Evolutionary conservation across 257 asterid species (phyloP).

Genomic region (Ilex aquifolium): DNA sequence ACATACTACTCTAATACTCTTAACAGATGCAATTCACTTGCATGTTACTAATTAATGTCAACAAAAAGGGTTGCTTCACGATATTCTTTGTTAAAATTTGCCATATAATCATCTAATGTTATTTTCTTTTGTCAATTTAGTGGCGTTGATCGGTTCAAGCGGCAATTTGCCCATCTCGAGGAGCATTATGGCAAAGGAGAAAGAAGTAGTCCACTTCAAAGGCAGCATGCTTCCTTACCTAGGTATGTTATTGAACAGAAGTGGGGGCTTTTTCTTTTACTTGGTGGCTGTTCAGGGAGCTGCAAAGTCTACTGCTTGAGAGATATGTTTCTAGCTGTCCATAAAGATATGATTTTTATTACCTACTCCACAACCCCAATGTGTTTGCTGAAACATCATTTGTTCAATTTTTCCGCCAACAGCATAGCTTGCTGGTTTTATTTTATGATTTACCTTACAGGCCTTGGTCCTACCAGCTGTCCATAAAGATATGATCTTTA

Average conservation of each 20-base stretch:
- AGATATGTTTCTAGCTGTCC: not conserved
- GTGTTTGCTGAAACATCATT: no score
- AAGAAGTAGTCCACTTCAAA: constrained; percentile 59
- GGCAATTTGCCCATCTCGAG: constrained; percentile 95
- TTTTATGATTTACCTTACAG: no score
- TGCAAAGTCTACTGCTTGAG: not conserved
- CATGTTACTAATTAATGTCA: not conserved
- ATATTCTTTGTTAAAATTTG: not conserved
- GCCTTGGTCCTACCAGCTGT: no score
- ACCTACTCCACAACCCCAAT: no score
- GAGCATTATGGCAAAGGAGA: constrained; percentile 84
- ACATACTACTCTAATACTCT: no score
- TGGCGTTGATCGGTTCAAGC: constrained; percentile 94
- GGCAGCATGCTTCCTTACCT: constrained; percentile 90
- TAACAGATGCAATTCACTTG: not conserved
- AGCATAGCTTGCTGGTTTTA: not conserved
- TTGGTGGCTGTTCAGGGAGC: not conserved
- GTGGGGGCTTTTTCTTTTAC: not conserved
- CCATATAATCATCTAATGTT: constrained; percentile 11
- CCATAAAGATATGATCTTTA: not conserved
- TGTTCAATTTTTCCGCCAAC: not conserved
- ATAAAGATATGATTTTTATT: no score
- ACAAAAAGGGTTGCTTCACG: not conserved
- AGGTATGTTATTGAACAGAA: constrained; percentile 38
- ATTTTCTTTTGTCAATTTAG: constrained; percentile 31